These are phyloP conservation scores for Penicillium sp. DNA, from an alignment of 2,329 filamentous ascomycete species.

Conservation along the genomic window DNA sequence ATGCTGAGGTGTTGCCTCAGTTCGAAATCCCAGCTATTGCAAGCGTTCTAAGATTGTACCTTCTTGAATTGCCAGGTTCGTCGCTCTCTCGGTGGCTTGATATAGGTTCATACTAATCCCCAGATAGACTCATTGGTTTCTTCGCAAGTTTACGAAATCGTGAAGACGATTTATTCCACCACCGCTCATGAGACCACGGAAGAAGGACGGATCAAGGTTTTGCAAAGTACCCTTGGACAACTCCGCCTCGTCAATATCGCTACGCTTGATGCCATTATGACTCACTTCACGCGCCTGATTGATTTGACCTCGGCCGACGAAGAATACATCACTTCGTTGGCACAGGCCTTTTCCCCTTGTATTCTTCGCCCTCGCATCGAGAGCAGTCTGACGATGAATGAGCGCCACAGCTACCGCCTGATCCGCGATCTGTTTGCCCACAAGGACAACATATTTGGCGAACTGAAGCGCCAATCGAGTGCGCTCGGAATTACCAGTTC, in stretches of 20 bases:
- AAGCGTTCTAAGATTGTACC: conserved; percentile 87
- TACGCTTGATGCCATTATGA: conserved; percentile 96
- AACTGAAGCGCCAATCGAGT: conserved; percentile 73
- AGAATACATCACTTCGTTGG: conserved; percentile 72
- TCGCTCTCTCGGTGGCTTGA: conserved; percentile 23
- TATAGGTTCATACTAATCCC: conserved; percentile 10
- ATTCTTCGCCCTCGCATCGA: conserved; percentile 84
- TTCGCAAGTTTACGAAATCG: conserved; percentile 96
- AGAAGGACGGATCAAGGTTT: conserved; percentile 77
- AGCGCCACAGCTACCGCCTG: conserved; percentile 86
- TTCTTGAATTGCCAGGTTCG: conserved; percentile 89
- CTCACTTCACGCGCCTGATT: conserved; percentile 94
- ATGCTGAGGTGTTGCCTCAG: conserved; percentile 73
- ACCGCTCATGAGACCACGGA: conserved; percentile 74
- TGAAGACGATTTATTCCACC: conserved; percentile 92
- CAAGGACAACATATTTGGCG: conserved; percentile 93
- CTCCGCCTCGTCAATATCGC: conserved; percentile 95
- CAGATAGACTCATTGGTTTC: conserved; percentile 91
- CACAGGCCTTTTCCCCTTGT: conserved; percentile 75
- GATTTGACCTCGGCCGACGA: conserved; percentile 96
- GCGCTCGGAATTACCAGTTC: conserved; percentile 49
- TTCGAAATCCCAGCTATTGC: conserved; percentile 95
- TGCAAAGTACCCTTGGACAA: conserved; percentile 94
- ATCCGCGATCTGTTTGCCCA: conserved; percentile 89
- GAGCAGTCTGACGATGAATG: conserved; percentile 89